Evolutionary conservation across 129 eudicot species (phyloP), one percentile per base, ranked within the genome.

Genomic region (Centrapalus pauciflorus): DNA sequence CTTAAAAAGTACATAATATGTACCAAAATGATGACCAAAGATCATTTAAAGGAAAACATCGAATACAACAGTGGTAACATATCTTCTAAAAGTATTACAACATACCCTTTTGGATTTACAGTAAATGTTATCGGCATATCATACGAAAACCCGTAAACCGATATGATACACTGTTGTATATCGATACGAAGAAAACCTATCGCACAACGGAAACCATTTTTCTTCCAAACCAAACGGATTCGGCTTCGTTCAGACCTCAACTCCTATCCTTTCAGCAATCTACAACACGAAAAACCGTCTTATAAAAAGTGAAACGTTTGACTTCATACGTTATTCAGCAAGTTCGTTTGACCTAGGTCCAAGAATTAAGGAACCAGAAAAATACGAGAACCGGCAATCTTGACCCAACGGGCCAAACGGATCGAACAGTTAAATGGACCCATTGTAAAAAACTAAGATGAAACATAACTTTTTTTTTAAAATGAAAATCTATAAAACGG

Each of bases 241-340:
- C 13, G 30, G 67, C 7, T 43, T 74, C 66, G 7, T 57, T 84
- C 80, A 90, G 50, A 87, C 85, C 71, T 87, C 69, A 34, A 90
- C 90, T 48, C 97, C 97, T 17, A 90, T 90, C 84, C 93, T 84
- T 68, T 90, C 87, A 63, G 95, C 93, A 78, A 87, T 85, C 97
- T 90, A 85, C 72, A 77, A 20, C 33, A 61, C n/a, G 30, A 60
- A 23, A 59, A 56, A 17, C 2, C 26, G 4, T 62, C 25, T 30
- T 21, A 38, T 34, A 43, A 23, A 38, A 12, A 49, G 51, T 4
- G 8, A 27, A 59, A 16, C 8, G 26, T 28, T 21, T 5, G 34
- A 54, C 49, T 23, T 11, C 10, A n/a, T 38, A 32, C 23, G 5
- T 37, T 45, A 16, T 19, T 14, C 8, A 58, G 5, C 2, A 63